Percentiles rank a stretch among this genome's conserved stretches.
phyloP scores from a whole-genome alignment of 1,284 basidiomycete genomes.

The Macrocystidia cucumis region DNA sequence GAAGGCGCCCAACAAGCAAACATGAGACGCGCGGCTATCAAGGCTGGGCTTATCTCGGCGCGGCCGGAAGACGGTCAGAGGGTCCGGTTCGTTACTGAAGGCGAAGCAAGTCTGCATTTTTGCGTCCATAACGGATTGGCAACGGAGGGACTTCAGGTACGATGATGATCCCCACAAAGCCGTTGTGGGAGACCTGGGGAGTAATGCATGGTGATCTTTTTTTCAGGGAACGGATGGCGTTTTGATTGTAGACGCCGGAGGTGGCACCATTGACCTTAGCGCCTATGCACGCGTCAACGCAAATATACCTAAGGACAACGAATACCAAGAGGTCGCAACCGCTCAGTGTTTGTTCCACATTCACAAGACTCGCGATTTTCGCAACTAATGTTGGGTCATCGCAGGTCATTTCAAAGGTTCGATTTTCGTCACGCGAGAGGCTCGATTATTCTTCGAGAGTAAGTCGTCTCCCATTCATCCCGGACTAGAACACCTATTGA shows the following conservation, averaged over 20 bases:
- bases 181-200: no score
- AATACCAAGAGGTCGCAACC: conserved; percentile 13
- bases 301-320: no score
- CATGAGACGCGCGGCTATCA: conserved; percentile 27
- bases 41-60: conserved; percentile 25
- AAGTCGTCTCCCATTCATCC: no score
- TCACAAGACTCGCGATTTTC: no score
- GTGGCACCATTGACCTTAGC: conserved; percentile 33
- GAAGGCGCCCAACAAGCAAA: conserved; percentile 28
- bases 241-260: conserved; percentile 44
- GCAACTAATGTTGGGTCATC: no score
- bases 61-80: conserved; percentile 20
- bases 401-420: conserved; percentile 14
- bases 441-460: conserved; percentile 20
- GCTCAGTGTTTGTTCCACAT: conserved; percentile 9
- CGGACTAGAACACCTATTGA: no score
- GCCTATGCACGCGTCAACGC: no score
- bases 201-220: no score
- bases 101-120: conserved; percentile 32
- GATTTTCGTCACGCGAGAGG: conserved; percentile 27
- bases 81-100: conserved; percentile 31
- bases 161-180: no score
- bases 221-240: conserved; percentile 22
- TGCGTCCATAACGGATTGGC: conserved; percentile 19
- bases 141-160: conserved; percentile 7